Percentiles rank a stretch among this genome's conserved stretches.
These are phyloP conservation scores for Sarocladiaceae sp. DNA, from an alignment of 2,329 filamentous ascomycete species.

Conservation along the genomic window DNA sequence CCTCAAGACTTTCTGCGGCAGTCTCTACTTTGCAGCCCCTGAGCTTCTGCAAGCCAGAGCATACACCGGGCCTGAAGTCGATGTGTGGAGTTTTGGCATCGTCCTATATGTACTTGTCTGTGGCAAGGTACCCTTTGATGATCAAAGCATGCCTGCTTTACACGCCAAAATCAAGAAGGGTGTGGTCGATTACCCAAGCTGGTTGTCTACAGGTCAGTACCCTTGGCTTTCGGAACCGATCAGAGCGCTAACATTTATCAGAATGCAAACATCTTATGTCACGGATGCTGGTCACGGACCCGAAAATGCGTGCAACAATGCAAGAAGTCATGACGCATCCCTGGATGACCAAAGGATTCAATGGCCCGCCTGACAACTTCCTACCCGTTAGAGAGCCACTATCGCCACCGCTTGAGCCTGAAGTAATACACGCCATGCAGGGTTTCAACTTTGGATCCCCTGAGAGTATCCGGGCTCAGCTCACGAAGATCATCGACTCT, in stretches of 20 bases:
- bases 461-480: slow-evolving; percentile 75
- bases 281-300: slow-evolving; percentile 93
- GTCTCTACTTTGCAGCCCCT: slow-evolving; percentile 94
- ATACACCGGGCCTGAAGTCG: slow-evolving; percentile 94
- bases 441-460: slow-evolving; percentile 94
- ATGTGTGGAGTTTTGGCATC: slow-evolving; percentile 98
- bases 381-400: slow-evolving; percentile 80
- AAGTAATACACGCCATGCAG: slow-evolving; percentile 89
- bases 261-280: slow-evolving; percentile 93
- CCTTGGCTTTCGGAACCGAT: neutral
- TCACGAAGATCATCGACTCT: slow-evolving; percentile 83
- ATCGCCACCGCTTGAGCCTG: slow-evolving; percentile 75
- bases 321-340: slow-evolving; percentile 91
- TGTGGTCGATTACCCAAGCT: slow-evolving; percentile 89
- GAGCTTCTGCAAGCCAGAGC: slow-evolving; percentile 90
- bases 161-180: slow-evolving; percentile 99
- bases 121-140: slow-evolving; percentile 96
- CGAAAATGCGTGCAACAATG: slow-evolving; percentile 78
- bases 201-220: slow-evolving; percentile 76
- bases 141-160: slow-evolving; percentile 97
- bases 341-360: slow-evolving; percentile 94
- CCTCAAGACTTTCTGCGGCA: slow-evolving; percentile 95
- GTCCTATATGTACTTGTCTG: slow-evolving; percentile 96
- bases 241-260: slow-evolving; percentile 40
- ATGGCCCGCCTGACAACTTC: slow-evolving; percentile 81